These are phyloP conservation scores for Globisporangium uncinulatum DNA, from an alignment of 352 stramenopile genomes.

Conservation along the genomic window DNA sequence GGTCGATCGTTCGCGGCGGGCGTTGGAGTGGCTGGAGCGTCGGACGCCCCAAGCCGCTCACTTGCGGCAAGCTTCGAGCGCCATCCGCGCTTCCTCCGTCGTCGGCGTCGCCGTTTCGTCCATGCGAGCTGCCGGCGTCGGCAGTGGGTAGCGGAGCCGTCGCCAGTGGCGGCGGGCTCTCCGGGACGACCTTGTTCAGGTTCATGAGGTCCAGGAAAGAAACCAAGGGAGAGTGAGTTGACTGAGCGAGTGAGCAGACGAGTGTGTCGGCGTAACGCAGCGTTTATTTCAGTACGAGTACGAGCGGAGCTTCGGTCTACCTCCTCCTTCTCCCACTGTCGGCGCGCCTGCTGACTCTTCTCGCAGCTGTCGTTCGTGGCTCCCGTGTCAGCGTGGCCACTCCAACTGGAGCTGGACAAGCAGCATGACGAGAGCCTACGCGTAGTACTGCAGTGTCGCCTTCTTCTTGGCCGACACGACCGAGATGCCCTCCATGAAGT, in stretches of 20 bases:
- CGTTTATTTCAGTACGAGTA: too few relatives aligned
- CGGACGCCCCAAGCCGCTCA: not conserved
- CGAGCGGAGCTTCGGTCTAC: not conserved
- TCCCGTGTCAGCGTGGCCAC: too few relatives aligned
- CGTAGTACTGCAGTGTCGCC: conserved; percentile 96
- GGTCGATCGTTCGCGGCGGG: conserved; percentile 14
- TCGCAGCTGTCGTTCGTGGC: too few relatives aligned
- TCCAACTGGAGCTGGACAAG: too few relatives aligned
- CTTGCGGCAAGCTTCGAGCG: not conserved
- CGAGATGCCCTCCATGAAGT: conserved; percentile 99
- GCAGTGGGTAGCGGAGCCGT: not conserved
- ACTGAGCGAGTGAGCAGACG: too few relatives aligned
- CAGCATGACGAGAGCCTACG: conserved; percentile 44
- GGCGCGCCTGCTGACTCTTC: not conserved
- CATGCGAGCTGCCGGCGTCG: not conserved
- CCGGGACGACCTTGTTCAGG: conserved; percentile 16
- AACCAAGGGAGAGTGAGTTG: not conserved
- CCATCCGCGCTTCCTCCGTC: not conserved
- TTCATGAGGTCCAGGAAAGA: conserved; percentile 1
- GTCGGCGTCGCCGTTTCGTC: not conserved
- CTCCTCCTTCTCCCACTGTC: not conserved
- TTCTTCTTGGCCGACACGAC: conserved; percentile 98
- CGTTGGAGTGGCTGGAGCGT: not conserved
- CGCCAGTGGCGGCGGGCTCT: not conserved
- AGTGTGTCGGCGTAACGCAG: too few relatives aligned